A percentile compares a stretch with the other conserved stretches of the same genome.
Evolutionary conservation across 129 eudicot genomes (phyloP).

Genomic region (Helianthus tuberosus): DNA sequence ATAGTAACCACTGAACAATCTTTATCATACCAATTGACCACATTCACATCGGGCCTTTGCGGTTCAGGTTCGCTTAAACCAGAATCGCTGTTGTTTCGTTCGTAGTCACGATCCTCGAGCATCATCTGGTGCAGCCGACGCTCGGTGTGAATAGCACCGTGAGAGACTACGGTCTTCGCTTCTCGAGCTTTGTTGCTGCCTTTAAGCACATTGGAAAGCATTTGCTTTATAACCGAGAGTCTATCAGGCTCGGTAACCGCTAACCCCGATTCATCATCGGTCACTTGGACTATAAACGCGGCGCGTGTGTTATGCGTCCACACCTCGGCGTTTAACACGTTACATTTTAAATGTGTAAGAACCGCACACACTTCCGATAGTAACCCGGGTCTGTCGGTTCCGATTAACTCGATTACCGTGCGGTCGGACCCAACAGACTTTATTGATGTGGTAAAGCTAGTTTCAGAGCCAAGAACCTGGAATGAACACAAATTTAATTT

Average conservation of each 20-base stretch:
- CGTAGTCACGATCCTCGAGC: constrained; percentile 88
- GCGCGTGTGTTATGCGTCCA: constrained; percentile 99
- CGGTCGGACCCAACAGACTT: constrained; percentile 81
- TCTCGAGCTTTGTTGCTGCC: constrained; percentile 74
- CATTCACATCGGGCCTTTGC: constrained; percentile 74
- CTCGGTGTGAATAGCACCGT: constrained; percentile 68
- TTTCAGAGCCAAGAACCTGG: constrained; percentile 90
- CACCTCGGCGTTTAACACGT: constrained; percentile 87
- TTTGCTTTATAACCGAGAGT: constrained; percentile 63
- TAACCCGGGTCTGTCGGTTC: constrained; percentile 89
- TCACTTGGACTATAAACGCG: constrained; percentile 86
- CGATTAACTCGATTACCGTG: constrained; percentile 77
- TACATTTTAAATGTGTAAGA: constrained; percentile 84
- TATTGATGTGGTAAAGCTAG: constrained; percentile 58
- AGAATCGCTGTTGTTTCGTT: constrained; percentile 36
- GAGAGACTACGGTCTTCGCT: constrained; percentile 75
- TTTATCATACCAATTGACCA: constrained; percentile 89
- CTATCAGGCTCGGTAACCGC: constrained; percentile 65
- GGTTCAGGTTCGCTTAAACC: constrained; percentile 30
- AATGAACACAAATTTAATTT: constrained; percentile 18
- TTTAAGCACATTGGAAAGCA: constrained; percentile 71
- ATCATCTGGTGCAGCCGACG: constrained; percentile 95
- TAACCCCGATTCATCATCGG: constrained; percentile 64
- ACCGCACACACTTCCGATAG: constrained; percentile 93
- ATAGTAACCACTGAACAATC: constrained; percentile 89